Percentiles rank a stretch among this genome's conserved stretches.
phyloP scores from a whole-genome alignment of 208 protist species.

The Leishmania gerbilli region DNA sequence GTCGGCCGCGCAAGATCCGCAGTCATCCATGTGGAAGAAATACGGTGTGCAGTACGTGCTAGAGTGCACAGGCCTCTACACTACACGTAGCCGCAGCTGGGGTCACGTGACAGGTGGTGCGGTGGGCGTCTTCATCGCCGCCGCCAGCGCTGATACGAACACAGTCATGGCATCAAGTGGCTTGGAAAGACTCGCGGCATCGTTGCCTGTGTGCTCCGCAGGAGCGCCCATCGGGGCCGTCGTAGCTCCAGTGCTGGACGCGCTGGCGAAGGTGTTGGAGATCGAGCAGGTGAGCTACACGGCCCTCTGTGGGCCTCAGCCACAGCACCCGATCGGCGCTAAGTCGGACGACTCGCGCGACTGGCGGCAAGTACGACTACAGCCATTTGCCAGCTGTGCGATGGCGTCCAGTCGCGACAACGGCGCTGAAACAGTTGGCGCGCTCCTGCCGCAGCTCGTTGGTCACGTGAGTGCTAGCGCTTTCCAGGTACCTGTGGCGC shows the following conservation, averaged over 20 bases:
- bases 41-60: slow-evolving; percentile 93
- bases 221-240: slow-evolving; percentile 99
- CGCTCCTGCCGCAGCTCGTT: slow-evolving; percentile 85
- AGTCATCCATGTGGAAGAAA: slow-evolving; percentile 91
- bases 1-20: slow-evolving; percentile 70
- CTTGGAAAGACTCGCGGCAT: slow-evolving; percentile 62
- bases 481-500: slow-evolving; percentile 97
- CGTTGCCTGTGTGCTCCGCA: slow-evolving; percentile 92
- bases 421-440: slow-evolving; percentile 97
- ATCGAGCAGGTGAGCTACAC: slow-evolving; percentile 98
- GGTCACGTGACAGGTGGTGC: slow-evolving; percentile 94
- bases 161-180: slow-evolving; percentile 97
- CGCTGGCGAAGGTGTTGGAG: slow-evolving; percentile 94
- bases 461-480: slow-evolving; percentile 87
- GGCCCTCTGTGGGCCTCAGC: slow-evolving; percentile 96
- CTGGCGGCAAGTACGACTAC: slow-evolving; percentile 94
- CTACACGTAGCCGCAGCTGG: slow-evolving; percentile 82
- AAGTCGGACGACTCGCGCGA: slow-evolving; percentile 92
- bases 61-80: slow-evolving; percentile 98
- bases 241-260: slow-evolving; percentile 96
- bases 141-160: slow-evolving; percentile 94
- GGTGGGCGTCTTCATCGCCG: slow-evolving; percentile 98
- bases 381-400: slow-evolving; percentile 67
- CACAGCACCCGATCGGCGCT: slow-evolving; percentile 96
- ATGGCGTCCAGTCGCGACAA: slow-evolving; percentile 96